Conservation (phyloP, 441 rosid species). For the Melianthus villosus region DNA sequence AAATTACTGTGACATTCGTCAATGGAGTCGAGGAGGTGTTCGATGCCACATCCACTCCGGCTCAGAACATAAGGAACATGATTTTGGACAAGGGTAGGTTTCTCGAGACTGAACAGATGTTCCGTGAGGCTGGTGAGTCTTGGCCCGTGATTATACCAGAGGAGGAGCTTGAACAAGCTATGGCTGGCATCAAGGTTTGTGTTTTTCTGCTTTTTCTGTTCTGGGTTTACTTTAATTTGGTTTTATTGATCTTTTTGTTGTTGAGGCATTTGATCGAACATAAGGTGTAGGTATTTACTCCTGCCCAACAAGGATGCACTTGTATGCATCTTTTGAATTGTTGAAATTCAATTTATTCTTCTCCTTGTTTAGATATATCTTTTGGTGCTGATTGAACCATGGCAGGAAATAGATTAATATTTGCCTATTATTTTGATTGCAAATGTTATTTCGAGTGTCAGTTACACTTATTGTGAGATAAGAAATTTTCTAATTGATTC, state of each 20-base stretch:
- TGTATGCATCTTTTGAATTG: not conserved
- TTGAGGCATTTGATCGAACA: slow-evolving; percentile 12
- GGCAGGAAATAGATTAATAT: no score
- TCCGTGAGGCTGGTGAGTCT: slow-evolving; percentile 75
- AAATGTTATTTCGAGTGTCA: no score
- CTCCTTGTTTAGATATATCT: no score
- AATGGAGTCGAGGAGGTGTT: slow-evolving; percentile 70
- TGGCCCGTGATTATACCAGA: slow-evolving; percentile 84
- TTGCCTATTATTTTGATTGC: no score
- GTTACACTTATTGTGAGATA: no score
- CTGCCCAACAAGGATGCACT: not conserved
- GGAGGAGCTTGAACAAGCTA: slow-evolving; percentile 45
- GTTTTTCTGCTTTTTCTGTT: not conserved
- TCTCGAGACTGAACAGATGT: slow-evolving; percentile 86
- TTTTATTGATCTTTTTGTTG: not conserved
- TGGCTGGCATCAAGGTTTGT: slow-evolving; percentile 65
- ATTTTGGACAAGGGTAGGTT: slow-evolving; percentile 64
- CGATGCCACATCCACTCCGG: slow-evolving; percentile 55
- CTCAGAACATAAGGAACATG: slow-evolving; percentile 61
- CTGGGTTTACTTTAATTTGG: not conserved
- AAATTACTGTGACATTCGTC: slow-evolving; percentile 67
- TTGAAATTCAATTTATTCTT: not conserved
- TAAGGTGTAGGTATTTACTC: not conserved
- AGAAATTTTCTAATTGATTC: no score
- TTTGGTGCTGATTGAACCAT: no score